Percentiles rank a stretch among this genome's conserved stretches.
phyloP scores from a whole-genome alignment of 2,329 filamentous ascomycete species.

The Nectriaceae sp. region DNA sequence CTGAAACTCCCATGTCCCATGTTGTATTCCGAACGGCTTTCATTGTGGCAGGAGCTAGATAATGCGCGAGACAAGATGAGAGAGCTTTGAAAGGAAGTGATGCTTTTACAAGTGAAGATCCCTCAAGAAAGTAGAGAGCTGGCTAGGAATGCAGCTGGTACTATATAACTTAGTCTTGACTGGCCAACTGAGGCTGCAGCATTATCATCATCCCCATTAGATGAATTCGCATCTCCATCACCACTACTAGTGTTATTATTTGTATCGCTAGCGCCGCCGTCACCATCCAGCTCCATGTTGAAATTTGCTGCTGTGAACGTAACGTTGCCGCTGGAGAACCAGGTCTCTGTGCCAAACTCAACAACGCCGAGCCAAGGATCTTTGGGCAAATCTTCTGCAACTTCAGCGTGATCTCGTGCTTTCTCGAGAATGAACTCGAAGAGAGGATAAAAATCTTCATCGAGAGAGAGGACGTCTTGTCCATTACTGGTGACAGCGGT shows the following conservation, averaged over 20 bases:
- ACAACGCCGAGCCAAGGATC: constrained; percentile 23
- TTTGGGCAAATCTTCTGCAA: constrained; percentile 18
- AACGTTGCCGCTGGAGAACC: constrained; percentile 24
- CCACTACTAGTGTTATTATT: constrained; percentile 28
- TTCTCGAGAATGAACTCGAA: constrained; percentile 26
- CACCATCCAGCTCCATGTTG: constrained; percentile 18
- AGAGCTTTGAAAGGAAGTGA: too few relatives aligned
- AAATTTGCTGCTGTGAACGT: constrained; percentile 29
- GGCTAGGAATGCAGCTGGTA: too few relatives aligned
- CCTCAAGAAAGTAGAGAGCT: too few relatives aligned
- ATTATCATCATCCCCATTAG: not conserved
- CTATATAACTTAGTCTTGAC: too few relatives aligned
- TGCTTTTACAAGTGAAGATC: too few relatives aligned
- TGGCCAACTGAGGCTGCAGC: not conserved
- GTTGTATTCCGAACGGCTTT: too few relatives aligned
- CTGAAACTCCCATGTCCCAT: too few relatives aligned
- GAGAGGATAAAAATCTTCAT: constrained; percentile 26
- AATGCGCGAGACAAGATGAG: too few relatives aligned
- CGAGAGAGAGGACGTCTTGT: constrained; percentile 20
- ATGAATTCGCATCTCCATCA: constrained; percentile 3
- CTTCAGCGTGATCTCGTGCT: constrained; percentile 13
- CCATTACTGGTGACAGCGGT: constrained; percentile 19
- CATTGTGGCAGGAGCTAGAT: too few relatives aligned
- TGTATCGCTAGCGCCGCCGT: not conserved
- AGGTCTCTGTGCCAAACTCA: constrained; percentile 27